Conservation (phyloP, 352 stramenopile species). For the Globisporangium barbulae region DNA sequence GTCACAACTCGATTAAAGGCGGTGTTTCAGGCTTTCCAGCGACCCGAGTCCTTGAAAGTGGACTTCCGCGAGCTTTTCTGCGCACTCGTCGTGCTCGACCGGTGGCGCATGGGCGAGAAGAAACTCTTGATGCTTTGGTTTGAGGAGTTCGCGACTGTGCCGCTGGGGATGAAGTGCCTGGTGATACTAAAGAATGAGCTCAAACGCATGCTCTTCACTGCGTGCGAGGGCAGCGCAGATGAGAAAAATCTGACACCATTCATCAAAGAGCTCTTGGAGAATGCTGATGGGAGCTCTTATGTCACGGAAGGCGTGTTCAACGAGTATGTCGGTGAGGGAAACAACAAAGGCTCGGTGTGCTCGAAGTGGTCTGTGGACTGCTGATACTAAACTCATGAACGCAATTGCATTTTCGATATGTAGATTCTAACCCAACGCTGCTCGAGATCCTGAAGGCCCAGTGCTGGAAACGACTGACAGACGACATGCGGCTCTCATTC, state of each 20-base stretch:
- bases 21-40: conserved; percentile 36
- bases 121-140: conserved; percentile 51
- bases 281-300: background rate
- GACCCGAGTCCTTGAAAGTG: conserved; percentile 16
- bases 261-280: conserved; percentile 20
- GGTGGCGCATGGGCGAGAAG: conserved; percentile 40
- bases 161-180: conserved; percentile 5
- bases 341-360: background rate
- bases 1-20: conserved; percentile 21
- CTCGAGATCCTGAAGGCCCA: conserved; percentile 27
- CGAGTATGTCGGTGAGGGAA: conserved; percentile 20
- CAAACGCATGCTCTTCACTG: conserved; percentile 29
- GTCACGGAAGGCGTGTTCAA: conserved; percentile 17
- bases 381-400: background rate
- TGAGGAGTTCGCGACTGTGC: conserved; percentile 40
- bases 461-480: conserved; percentile 52
- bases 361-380: background rate
- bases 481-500: conserved; percentile 54
- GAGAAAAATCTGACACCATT: conserved; percentile 35
- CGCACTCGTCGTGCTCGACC: conserved; percentile 44
- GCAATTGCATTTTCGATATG: no score
- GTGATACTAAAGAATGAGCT: conserved; percentile 23
- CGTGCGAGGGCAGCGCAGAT: conserved; percentile 35
- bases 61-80: conserved; percentile 52
- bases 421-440: conserved; percentile 18